Conservation (phyloP, 352 stramenopile species). For the Phytophthora pini region DNA sequence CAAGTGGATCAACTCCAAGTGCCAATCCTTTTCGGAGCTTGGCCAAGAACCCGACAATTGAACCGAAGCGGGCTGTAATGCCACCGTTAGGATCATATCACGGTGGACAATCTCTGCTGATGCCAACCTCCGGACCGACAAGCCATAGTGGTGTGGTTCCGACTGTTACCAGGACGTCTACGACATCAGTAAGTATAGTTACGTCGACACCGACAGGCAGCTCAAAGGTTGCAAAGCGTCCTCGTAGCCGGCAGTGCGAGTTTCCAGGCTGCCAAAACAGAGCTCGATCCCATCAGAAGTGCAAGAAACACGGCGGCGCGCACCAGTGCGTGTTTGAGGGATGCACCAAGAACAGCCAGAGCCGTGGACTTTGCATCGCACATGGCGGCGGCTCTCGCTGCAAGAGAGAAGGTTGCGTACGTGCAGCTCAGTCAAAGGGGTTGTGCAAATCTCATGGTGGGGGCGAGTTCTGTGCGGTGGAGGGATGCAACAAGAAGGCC, state of each 20-base stretch:
- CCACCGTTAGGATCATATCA: conserved; percentile 29
- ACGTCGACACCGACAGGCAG: conserved; percentile 12
- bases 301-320: conserved; percentile 90
- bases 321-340: conserved; percentile 86
- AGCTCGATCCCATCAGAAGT: conserved; percentile 86
- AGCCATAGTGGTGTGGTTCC: conserved; percentile 1
- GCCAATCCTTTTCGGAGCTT: conserved; percentile 41
- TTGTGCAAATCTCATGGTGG: conserved; percentile 88
- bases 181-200: neutral
- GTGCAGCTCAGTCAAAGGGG: conserved; percentile 85
- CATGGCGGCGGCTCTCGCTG: conserved; percentile 85
- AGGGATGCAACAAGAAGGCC: conserved; percentile 87
- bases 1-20: conserved; percentile 16
- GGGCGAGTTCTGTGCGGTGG: conserved; percentile 81
- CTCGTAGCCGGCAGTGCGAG: conserved; percentile 70
- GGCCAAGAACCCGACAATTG: conserved; percentile 45
- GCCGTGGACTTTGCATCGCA: conserved; percentile 83
- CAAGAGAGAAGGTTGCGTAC: conserved; percentile 79
- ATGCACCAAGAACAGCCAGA: conserved; percentile 90
- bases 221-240: conserved; percentile 38
- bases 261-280: conserved; percentile 79
- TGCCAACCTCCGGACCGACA: conserved; percentile 3
- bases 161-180: neutral
- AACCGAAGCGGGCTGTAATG: conserved; percentile 44
- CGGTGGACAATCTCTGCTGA: conserved; percentile 15